Conservation (phyloP, 768 basidiomycete species). For the Exsudoporus frostii region DNA sequence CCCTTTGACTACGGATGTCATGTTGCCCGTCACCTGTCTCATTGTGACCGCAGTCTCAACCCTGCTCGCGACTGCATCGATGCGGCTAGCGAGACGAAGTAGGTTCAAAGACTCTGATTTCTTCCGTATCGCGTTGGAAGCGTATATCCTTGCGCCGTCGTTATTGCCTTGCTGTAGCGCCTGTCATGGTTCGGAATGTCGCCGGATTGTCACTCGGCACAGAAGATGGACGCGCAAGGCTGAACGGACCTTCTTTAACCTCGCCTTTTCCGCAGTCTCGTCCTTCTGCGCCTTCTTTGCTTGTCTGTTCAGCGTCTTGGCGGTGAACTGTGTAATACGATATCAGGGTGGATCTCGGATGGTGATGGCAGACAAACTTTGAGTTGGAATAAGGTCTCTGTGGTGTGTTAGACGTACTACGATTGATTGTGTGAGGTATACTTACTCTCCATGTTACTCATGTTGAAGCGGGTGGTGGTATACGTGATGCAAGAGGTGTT, state of each 20-base stretch:
- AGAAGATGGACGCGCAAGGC: not conserved
- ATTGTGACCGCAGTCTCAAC: conserved; percentile 99
- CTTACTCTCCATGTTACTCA: conserved; percentile 92
- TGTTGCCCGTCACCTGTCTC: conserved; percentile 93
- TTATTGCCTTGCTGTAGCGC: conserved; percentile 95
- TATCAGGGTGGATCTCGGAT: conserved; percentile 12
- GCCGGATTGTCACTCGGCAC: not conserved
- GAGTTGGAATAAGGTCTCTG: conserved; percentile 98
- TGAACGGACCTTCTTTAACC: conserved; percentile 81
- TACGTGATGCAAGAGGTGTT: not conserved
- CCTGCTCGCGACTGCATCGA: conserved; percentile 94
- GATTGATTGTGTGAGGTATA: not conserved
- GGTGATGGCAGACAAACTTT: conserved; percentile 56
- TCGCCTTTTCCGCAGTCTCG: conserved; percentile 81
- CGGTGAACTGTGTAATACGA: conserved; percentile 73
- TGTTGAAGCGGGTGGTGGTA: conserved; percentile 26
- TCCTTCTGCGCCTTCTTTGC: conserved; percentile 98
- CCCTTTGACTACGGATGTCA: conserved; percentile 93
- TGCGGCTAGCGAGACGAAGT: conserved; percentile 82
- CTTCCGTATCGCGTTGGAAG: conserved; percentile 97
- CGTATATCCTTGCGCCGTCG: conserved; percentile 97
- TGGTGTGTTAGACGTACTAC: conserved; percentile 2
- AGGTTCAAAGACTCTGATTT: conserved; percentile 93
- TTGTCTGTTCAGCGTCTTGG: conserved; percentile 90
- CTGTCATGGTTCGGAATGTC: conserved; percentile 38